Evolutionary conservation across 495 filamentous ascomycete species (phyloP).

Genomic region (Daldinia vernicosa): DNA sequence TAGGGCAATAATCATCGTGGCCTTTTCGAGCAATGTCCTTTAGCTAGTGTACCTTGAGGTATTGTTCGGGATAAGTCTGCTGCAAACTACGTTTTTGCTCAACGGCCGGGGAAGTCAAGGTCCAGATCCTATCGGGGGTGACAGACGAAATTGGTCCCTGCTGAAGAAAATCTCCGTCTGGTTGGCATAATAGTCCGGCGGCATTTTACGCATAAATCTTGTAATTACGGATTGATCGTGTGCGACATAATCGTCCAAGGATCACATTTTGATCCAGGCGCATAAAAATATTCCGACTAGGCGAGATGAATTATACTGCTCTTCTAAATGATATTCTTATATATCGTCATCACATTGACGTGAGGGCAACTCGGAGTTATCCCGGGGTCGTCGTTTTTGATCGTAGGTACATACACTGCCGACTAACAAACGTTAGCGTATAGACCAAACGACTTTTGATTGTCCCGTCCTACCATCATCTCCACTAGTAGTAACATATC

Average conservation of each 20-base stretch:
- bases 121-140: constrained; percentile 34
- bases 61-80: neutral
- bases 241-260: constrained; percentile 39
- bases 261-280: constrained; percentile 43
- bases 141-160: constrained; percentile 42
- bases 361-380: constrained; percentile 32
- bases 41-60: neutral
- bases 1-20: constrained; percentile 1
- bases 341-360: constrained; percentile 31
- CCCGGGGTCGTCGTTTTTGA: constrained; percentile 22
- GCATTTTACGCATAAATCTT: constrained; percentile 47
- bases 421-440: constrained; percentile 30
- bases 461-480: constrained; percentile 31
- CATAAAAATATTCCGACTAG: constrained; percentile 45
- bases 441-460: constrained; percentile 29
- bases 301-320: constrained; percentile 39
- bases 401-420: constrained; percentile 19
- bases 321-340: constrained; percentile 16
- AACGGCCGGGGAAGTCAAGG: constrained; percentile 32
- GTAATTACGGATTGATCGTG: constrained; percentile 45
- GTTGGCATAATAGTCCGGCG: constrained; percentile 42
- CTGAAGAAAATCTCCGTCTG: constrained; percentile 46
- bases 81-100: neutral
- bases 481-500: constrained; percentile 29
- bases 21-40: constrained; percentile 5